Evolutionary conservation across 768 basidiomycete species (phyloP).

Genomic region (Hemileccinum impolitum): DNA sequence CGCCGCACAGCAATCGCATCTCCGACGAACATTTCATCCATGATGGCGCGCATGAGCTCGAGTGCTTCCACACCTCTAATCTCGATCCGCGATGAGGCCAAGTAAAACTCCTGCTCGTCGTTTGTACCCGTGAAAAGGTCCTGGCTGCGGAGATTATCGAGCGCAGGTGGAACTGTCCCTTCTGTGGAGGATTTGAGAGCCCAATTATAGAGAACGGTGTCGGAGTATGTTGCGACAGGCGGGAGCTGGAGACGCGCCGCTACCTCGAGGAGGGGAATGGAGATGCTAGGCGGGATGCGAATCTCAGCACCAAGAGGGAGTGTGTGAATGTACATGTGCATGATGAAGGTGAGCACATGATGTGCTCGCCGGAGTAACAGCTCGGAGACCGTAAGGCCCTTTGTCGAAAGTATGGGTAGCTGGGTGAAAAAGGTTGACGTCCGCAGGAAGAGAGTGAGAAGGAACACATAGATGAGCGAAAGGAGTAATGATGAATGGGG

Average conservation of each 20-base stretch:
- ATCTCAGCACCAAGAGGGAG: conserved; percentile 48
- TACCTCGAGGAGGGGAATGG: conserved; percentile 72
- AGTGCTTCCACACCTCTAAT: conserved; percentile 81
- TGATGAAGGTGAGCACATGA: conserved; percentile 65
- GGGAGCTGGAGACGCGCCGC: conserved; percentile 73
- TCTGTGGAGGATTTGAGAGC: conserved; percentile 30
- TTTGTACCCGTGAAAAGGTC: conserved; percentile 74
- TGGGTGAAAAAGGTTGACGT: conserved; percentile 22
- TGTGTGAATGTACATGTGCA: conserved; percentile 78
- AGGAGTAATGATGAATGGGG: not conserved
- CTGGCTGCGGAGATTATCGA: conserved; percentile 59
- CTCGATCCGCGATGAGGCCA: conserved; percentile 83
- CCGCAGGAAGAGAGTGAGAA: not conserved
- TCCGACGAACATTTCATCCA: conserved; percentile 86
- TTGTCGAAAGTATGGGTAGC: conserved; percentile 53
- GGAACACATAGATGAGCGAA: conserved; percentile 1
- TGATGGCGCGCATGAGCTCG: conserved; percentile 76
- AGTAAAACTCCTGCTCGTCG: conserved; percentile 87
- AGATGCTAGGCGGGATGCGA: conserved; percentile 64
- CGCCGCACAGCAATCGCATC: conserved; percentile 63
- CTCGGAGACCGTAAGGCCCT: conserved; percentile 47
- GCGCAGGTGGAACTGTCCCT: conserved; percentile 33
- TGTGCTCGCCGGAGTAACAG: conserved; percentile 66
- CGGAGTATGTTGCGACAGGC: conserved; percentile 86
- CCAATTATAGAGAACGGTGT: conserved; percentile 92